Evolutionary conservation across 2,329 filamentous ascomycete species (phyloP).

Genomic region (Fusarium burgessii): DNA sequence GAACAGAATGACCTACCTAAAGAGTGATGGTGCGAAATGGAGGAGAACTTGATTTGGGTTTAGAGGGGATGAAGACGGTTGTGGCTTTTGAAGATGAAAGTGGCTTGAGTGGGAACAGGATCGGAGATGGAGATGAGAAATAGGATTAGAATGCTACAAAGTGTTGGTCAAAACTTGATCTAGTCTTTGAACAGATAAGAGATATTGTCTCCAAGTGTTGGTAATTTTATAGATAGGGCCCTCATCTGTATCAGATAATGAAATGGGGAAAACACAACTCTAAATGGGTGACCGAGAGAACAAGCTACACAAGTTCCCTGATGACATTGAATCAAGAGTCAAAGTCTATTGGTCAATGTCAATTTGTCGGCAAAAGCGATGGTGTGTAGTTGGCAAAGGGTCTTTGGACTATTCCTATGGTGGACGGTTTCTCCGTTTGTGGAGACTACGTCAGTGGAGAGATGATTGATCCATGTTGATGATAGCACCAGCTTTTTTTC

Average conservation of each 20-base stretch:
- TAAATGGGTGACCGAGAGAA: conserved; percentile 2
- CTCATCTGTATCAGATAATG: neutral
- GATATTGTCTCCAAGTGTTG: no score
- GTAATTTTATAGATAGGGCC: neutral
- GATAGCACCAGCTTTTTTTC: neutral
- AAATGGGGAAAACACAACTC: neutral
- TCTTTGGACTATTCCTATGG: conserved; percentile 1
- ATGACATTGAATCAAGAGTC: neutral
- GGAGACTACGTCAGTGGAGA: conserved; percentile 29
- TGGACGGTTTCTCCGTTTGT: conserved; percentile 26
- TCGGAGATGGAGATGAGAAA: neutral
- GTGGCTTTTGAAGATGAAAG: neutral
- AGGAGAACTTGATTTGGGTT: neutral
- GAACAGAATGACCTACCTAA: conserved; percentile 9
- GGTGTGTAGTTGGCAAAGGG: conserved; percentile 2
- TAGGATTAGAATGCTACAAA: neutral
- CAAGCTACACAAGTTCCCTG: conserved; percentile 24
- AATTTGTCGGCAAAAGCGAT: neutral
- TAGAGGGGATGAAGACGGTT: neutral
- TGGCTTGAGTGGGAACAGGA: neutral
- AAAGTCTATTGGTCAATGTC: conserved; percentile 4
- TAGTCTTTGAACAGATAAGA: no score
- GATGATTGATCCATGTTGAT: neutral
- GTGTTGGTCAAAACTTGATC: no score
- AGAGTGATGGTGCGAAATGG: neutral